Evolutionary conservation across 1,284 basidiomycete species (phyloP), one percentile per base, ranked within the genome.

Genomic region (Bjerkandera adusta): DNA sequence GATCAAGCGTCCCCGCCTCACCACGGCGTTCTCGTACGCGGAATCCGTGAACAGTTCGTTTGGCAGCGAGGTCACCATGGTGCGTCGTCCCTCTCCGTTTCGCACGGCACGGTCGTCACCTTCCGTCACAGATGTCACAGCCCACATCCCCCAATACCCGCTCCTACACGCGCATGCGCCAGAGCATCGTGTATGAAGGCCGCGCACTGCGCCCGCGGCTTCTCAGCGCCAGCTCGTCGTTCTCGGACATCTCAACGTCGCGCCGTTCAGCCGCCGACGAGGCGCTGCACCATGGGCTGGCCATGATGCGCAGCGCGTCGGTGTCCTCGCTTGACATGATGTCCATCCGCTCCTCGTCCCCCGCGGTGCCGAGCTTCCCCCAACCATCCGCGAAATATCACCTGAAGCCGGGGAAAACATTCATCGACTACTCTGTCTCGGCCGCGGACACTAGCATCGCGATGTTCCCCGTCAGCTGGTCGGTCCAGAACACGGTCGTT

Each of bases 401-500:
- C 36, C 43, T 59, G 27, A 43, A 41, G 20, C 38, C 48, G 1
- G 40, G 33, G 5, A 70, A 67, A 49, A 56, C 68, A 16, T 61
- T 61, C 11, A 64, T 77, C 45, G 72, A 76, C 49, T 76, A 70
- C 53, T 60, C 59, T 22, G 57, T 64, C 24, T 47, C 63, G 12
- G 41, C 49, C 0, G 53, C 48, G 16, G 49, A 53, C 21, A 52
- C 47, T 34, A 33, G 24, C 24, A 43, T 47, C 13, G 45, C 48
- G 22, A 46, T 43, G 25, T 58, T 57, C 35, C 67, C 75, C 11
- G 56, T 78, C 10, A 64, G 68, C 38, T 76, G 72, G 63, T 76
- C 76, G 1, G 47, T 58, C 7, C 57, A 66, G 13, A 75, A 73
- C 55, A 53, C 71, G 7, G 53, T 77, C 7, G 71, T 73, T 38